A percentile compares a stretch with the other conserved stretches of the same genome.
Conservation (phyloP, 2,329 filamentous ascomycete species). For the Hypoxylon sp. region DNA sequence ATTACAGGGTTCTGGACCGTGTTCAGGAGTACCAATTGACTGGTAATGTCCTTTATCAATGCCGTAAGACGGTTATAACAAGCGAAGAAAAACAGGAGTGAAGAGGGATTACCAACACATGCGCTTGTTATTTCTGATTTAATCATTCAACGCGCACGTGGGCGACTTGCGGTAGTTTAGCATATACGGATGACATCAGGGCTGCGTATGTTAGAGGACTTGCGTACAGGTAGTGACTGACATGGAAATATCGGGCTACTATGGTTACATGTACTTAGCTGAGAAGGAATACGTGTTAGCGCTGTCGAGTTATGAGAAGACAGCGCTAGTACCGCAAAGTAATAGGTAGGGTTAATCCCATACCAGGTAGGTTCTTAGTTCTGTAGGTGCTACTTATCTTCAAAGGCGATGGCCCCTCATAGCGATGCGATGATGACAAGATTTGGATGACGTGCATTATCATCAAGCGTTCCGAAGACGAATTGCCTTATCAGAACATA, state of each 20-base stretch:
- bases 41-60: constrained; percentile 26
- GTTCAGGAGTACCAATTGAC: constrained; percentile 30
- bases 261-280: too few relatives aligned
- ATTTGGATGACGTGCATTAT: constrained; percentile 42
- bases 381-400: background rate
- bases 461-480: constrained; percentile 7
- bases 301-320: too few relatives aligned
- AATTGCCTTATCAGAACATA: constrained; percentile 28
- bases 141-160: constrained; percentile 31
- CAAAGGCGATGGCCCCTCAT: background rate
- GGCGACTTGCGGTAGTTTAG: background rate
- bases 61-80: constrained; percentile 24
- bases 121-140: constrained; percentile 24
- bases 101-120: constrained; percentile 33
- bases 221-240: constrained; percentile 2
- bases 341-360: constrained; percentile 1
- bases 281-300: too few relatives aligned
- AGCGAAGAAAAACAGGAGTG: constrained; percentile 19
- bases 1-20: constrained; percentile 32
- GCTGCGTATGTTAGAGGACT: constrained; percentile 4
- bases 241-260: constrained; percentile 11
- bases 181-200: constrained; percentile 37
- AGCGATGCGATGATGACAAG: constrained; percentile 16
- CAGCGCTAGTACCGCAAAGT: background rate
- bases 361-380: background rate